phyloP scores from a whole-genome alignment of 257 asterid species.

The Sherardia arvensis region DNA sequence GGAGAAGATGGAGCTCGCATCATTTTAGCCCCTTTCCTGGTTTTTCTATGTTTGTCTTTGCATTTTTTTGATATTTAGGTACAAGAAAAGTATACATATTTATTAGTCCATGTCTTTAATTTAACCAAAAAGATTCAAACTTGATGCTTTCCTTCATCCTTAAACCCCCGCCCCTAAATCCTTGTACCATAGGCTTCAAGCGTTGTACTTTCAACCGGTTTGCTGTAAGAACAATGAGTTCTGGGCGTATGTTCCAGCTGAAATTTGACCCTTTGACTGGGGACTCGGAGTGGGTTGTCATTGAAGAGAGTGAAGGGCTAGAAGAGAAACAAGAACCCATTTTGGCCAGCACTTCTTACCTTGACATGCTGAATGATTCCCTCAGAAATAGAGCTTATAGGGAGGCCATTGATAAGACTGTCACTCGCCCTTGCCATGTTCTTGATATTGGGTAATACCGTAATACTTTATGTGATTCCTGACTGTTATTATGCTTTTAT shows the following conservation, averaged over 20 bases:
- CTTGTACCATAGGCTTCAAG: conserved; percentile 12
- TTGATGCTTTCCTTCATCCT: conserved; percentile 29
- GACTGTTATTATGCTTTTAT: no score
- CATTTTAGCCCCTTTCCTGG: background rate
- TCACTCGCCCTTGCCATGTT: conserved; percentile 76
- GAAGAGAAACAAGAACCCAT: conserved; percentile 35
- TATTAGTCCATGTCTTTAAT: background rate
- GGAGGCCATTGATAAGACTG: conserved; percentile 67
- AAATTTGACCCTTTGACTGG: conserved; percentile 69
- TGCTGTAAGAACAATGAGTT: conserved; percentile 34
- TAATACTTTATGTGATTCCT: background rate
- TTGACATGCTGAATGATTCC: conserved; percentile 89
- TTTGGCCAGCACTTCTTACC: conserved; percentile 69
- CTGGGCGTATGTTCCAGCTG: conserved; percentile 73
- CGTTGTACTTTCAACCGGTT: background rate
- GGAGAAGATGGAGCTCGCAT: conserved; percentile 19
- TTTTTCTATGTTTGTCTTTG: background rate
- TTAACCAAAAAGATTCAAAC: background rate
- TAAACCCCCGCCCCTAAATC: conserved; percentile 22
- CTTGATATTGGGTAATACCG: conserved; percentile 81
- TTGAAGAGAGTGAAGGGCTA: conserved; percentile 40
- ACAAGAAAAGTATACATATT: background rate
- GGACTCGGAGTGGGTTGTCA: conserved; percentile 76
- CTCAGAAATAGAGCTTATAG: conserved; percentile 62
- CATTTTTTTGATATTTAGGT: background rate